Base-by-base conservation (phyloP, 441 rosid genomes). In the Capsella rubella region DNA sequence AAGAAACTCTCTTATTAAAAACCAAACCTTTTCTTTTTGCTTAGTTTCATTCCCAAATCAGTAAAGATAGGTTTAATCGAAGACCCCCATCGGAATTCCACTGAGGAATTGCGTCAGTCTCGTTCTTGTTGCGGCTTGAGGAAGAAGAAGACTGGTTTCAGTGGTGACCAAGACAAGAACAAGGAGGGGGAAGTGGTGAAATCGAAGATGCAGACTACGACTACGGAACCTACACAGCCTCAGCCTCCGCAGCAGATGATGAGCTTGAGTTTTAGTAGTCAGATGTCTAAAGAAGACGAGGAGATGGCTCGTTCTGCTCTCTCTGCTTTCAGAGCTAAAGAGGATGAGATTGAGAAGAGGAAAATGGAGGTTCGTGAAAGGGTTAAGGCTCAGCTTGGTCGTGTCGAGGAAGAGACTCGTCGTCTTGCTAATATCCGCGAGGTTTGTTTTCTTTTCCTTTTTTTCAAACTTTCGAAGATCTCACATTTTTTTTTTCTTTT, bases 281-380 rank as follows among this genome's bases (percentile, higher is more conserved):
- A 89, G 75, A 79, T 91, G 89, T 90, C 95, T 0, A 87, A 82
- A 79, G 97, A 89, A 80, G 99, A 95, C 71, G 97, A 92, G 42
- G 97, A 92, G 85, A 87, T 92, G 89, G 84, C 97, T 1, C 89
- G 80, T 74, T 92, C 97, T 47, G 99, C 97, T 15, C 93, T 95
- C 53, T 85, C 91, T 52, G 82, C 84, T 8, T 92, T 89, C 72
- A 85, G 83, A 78, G 97, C 93, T 73, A 95, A 90, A 80, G 97
- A 95, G 52, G 97, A 95, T 73, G 99, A 95, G 85, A 95, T 90
- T 72, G 99, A 95, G 81, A 87, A 64, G 89, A 90, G 83, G 81
- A 95, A 87, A 74, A 67, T 82, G 82, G 97, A 95, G 80, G 94
- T 95, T 42, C 85, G 86, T 64, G 99, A 92, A 69, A 80, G 82